These are phyloP conservation scores for Tylopilus subfusipes DNA, from an alignment of 768 basidiomycete species.

Conservation along the genomic window DNA sequence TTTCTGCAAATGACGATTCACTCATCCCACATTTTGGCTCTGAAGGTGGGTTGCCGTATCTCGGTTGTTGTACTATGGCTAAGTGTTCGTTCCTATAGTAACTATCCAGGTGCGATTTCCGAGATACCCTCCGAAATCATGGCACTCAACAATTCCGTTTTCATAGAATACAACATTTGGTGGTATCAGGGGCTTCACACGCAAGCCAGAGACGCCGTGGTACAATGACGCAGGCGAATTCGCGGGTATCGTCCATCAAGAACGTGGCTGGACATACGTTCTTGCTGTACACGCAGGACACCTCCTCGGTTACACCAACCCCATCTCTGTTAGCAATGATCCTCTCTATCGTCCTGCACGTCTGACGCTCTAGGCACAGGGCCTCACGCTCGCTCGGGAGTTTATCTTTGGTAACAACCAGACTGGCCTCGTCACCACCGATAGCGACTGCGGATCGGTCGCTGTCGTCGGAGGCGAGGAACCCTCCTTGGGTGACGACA, in stretches of 20 bases:
- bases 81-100: slow-evolving; percentile 35
- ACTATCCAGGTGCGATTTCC: slow-evolving; percentile 47
- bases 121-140: not conserved
- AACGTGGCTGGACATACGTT: slow-evolving; percentile 54
- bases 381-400: slow-evolving; percentile 57
- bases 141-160: not conserved
- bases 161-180: slow-evolving; percentile 74
- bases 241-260: slow-evolving; percentile 71
- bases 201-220: slow-evolving; percentile 68
- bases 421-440: slow-evolving; percentile 51
- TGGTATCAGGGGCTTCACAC: slow-evolving; percentile 70
- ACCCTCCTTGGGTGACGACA: slow-evolving; percentile 39
- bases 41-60: slow-evolving; percentile 43
- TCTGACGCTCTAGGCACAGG: slow-evolving; percentile 35
- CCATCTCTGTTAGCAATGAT: slow-evolving; percentile 42
- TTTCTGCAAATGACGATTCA: slow-evolving; percentile 67
- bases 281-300: slow-evolving; percentile 40
- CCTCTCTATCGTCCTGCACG: not conserved
- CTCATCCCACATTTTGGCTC: slow-evolving; percentile 61
- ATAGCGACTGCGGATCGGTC: slow-evolving; percentile 15
- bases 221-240: slow-evolving; percentile 52
- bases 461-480: slow-evolving; percentile 51
- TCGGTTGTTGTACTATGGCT: not conserved
- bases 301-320: slow-evolving; percentile 36
- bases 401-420: slow-evolving; percentile 63